A percentile compares a stretch with the other conserved stretches of the same genome.
These are phyloP conservation scores for Amanita exitialis DNA, from an alignment of 768 basidiomycete genomes.

Conservation along the genomic window DNA sequence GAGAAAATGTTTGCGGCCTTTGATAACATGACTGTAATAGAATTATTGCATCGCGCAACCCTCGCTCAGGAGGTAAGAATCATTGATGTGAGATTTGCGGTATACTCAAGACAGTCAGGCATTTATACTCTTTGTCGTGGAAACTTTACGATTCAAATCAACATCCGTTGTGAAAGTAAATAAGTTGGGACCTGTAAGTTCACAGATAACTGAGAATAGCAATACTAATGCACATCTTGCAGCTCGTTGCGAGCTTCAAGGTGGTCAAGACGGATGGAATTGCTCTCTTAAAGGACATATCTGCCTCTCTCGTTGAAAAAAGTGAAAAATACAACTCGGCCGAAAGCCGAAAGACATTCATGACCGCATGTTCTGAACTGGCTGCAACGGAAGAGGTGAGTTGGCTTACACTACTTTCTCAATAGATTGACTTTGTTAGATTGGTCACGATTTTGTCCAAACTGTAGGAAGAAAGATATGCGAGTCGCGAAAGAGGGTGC, in stretches of 20 bases:
- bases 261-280: slow-evolving; percentile 43
- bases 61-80: slow-evolving; percentile 61
- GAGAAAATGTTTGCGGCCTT: slow-evolving; percentile 37
- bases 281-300: slow-evolving; percentile 46
- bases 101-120: slow-evolving; percentile 34
- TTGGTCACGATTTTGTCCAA: slow-evolving; percentile 55
- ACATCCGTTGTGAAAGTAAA: slow-evolving; percentile 60
- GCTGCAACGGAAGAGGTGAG: slow-evolving; percentile 25
- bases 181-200: slow-evolving; percentile 60
- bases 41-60: slow-evolving; percentile 63
- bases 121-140: slow-evolving; percentile 59
- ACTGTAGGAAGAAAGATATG: slow-evolving; percentile 52
- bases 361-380: slow-evolving; percentile 33
- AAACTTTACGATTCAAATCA: slow-evolving; percentile 65
- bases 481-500: slow-evolving; percentile 61
- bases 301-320: slow-evolving; percentile 35
- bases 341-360: slow-evolving; percentile 42
- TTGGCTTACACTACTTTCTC: slow-evolving; percentile 2
- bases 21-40: slow-evolving; percentile 32
- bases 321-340: slow-evolving; percentile 41
- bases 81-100: background rate
- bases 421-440: slow-evolving; percentile 22
- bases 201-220: background rate
- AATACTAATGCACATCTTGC: slow-evolving; percentile 6
- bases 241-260: slow-evolving; percentile 67